A percentile compares a stretch with the other conserved stretches of the same genome.
phyloP scores from a whole-genome alignment of 176 grass and related monocot species.

The Aegilops bicornis region DNA sequence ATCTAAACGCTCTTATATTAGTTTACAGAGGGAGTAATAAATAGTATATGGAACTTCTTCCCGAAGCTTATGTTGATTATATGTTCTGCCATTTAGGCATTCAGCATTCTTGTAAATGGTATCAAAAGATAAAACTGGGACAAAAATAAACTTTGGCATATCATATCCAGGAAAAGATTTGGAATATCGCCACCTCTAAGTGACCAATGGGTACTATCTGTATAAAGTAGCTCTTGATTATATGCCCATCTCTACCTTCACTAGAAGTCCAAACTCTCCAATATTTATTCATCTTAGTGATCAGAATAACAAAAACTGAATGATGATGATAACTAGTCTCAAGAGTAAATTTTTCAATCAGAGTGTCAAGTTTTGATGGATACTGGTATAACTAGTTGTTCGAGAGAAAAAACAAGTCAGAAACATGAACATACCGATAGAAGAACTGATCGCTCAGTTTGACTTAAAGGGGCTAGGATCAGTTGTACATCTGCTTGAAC shows the following conservation, averaged over 20 bases:
- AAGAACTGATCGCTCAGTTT: constrained; percentile 83
- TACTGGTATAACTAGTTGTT: not conserved
- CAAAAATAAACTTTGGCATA: constrained; percentile 5
- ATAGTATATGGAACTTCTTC: constrained; percentile 3
- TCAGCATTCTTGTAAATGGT: not conserved
- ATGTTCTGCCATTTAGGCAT: not conserved
- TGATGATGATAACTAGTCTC: not conserved
- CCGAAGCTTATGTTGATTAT: not conserved
- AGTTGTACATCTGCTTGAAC: constrained; percentile 71
- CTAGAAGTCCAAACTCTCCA: not conserved
- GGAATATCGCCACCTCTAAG: constrained; percentile 1
- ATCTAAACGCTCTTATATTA: too few relatives aligned
- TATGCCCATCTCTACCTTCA: constrained; percentile 1
- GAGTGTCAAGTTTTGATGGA: constrained; percentile 3
- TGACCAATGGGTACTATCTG: not conserved
- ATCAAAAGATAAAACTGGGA: constrained; percentile 15
- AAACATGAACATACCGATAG: constrained; percentile 65
- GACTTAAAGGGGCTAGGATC: constrained; percentile 79
- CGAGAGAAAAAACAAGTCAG: not conserved
- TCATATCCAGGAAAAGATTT: constrained; percentile 26
- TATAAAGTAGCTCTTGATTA: not conserved
- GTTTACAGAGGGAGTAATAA: not conserved
- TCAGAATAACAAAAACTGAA: constrained; percentile 14
- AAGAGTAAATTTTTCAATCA: constrained; percentile 4
- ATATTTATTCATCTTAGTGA: not conserved